Base-by-base conservation (phyloP, 2,329 filamentous ascomycete genomes). In the Plectosphaerella plurivora region DNA sequence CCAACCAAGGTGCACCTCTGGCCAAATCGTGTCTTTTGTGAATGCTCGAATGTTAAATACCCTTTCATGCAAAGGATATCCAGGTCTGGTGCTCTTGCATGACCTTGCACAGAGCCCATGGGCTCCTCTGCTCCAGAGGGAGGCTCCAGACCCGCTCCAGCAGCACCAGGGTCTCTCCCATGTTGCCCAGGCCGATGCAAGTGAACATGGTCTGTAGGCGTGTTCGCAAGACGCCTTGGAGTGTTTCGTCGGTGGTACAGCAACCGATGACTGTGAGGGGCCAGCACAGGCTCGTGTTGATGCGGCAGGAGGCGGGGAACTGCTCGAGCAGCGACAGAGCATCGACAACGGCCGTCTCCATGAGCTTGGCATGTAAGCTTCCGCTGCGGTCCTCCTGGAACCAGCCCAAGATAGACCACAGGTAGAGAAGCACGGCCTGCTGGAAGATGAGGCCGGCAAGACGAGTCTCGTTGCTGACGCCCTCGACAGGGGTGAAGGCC, bases 11-110 rank as follows among this genome's bases (percentile, higher is more conserved):
- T 33, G 28, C 11, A 33, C 28, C 28, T 33, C 28, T 12, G 9
- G 28, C 9, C 28, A 33, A 22, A 12, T 8, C 9, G 28, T 33
- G 28, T 3, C 8, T 33, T 33, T 8, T 12, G 37, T 8, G 37
- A 39, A 3, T 39, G 5, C 12, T 16, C 37, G 15, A 7, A 8
- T 12, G 18, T 4, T 18, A 16, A 50, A 12, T 51, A 15, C 11
- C 51, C 39, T 3, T 22, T 65, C 59, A 76, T 18, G 74, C 74
- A 63, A 77, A 76, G 3, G 74, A 77, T 41, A 76, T 76, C 73
- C 71, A 75, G 33, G 76, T 74, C 52, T 74, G 69, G 37, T 71
- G 65, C 24, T 73, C 63, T 35, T 73, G 67, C 73, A 77, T 77
- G n/a, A 70, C 67, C 11, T 65, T 65, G 47, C 68, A 73, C 22